Evolutionary conservation across 139 green algal species (phyloP), one percentile per base, ranked within the genome.

Genomic region (Micractinium sp.): DNA sequence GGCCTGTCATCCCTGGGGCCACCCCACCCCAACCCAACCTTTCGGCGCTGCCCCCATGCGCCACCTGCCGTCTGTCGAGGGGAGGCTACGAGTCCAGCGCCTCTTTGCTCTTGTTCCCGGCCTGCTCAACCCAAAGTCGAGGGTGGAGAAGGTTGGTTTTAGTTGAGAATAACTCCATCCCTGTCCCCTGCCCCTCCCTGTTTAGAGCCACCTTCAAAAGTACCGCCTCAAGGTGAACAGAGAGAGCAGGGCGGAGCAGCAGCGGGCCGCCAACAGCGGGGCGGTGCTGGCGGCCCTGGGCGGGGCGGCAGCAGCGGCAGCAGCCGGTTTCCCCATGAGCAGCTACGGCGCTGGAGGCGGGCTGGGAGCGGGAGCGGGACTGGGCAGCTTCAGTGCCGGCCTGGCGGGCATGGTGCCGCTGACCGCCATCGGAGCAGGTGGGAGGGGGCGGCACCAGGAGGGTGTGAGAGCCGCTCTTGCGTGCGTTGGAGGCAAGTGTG

Each of bases 131-230:
- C 60, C 60, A 16, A 14, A 67, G 60, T 67, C 60, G 60, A 14
- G 16, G 15, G 15, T 67, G 14, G 15, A 67, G 16, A 16, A 23
- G 60, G 16, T 14, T 16, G 16, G 60, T 67, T 67, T 14, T 67
- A 67, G 20, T 2, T 27, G 20, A 27, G 20, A 67, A 14, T 71
- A 71, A 12, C 63, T 12, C 22, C 63, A 5, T 71, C 20, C 63
- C 14, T 27, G 22, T 71, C 63, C 63, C 63, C 18, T 9, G 47
- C 7, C 47, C 63, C 9, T 71, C 20, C 22, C 63, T 71, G 12
- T 27, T 12, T 2, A 87, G 66, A 67, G 38, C 39, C 67, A 81
- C 38, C 38, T 80, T 27, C 83, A 87, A 38, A 87, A 87, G 83
- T 79, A 81, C 39, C 36, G 83, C 22, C 38, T 81, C 12, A 87